These are phyloP conservation scores for Cylindrotheca fusiformis DNA, from an alignment of 108 stramenopile genomes.

Conservation along the genomic window DNA sequence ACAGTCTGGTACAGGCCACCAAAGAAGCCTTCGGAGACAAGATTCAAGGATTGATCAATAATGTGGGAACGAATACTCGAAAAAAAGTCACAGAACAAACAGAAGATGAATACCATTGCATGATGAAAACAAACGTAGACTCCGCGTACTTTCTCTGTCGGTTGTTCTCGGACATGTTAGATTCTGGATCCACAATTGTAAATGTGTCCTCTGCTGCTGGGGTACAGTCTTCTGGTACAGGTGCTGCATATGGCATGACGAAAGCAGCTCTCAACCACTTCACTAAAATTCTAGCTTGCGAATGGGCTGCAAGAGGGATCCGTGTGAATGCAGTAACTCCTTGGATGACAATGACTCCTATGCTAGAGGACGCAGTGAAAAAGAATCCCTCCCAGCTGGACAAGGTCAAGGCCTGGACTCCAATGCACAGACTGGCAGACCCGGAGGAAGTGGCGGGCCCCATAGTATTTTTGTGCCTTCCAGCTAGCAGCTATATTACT, in stretches of 20 bases:
- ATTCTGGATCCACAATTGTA: constrained; percentile 69
- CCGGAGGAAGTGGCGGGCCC: constrained; percentile 78
- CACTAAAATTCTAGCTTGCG: constrained; percentile 71
- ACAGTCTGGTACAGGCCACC: constrained; percentile 23
- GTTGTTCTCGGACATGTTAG: constrained; percentile 34
- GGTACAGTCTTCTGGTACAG: constrained; percentile 69
- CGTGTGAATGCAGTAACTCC: constrained; percentile 86
- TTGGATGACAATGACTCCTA: constrained; percentile 90
- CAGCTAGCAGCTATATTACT: constrained; percentile 90
- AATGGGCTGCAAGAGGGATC: constrained; percentile 82
- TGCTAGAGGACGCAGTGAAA: constrained; percentile 63
- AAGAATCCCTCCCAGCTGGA: constrained; percentile 51
- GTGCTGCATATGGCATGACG: constrained; percentile 78
- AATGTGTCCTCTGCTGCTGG: constrained; percentile 88
- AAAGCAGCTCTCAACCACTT: constrained; percentile 89
- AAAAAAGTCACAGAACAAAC: constrained; percentile 74
- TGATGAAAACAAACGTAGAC: constrained; percentile 80
- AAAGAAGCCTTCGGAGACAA: constrained; percentile 15
- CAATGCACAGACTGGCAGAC: constrained; percentile 58
- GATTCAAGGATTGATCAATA: constrained; percentile 89
- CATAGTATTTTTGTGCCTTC: constrained; percentile 90
- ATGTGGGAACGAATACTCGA: constrained; percentile 85
- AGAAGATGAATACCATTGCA: constrained; percentile 63
- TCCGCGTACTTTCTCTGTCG: constrained; percentile 64
- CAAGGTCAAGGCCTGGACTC: constrained; percentile 71